Evolutionary conservation across 2,329 filamentous ascomycete genomes (phyloP).

Genomic region (Paraconiothyrium sp.): DNA sequence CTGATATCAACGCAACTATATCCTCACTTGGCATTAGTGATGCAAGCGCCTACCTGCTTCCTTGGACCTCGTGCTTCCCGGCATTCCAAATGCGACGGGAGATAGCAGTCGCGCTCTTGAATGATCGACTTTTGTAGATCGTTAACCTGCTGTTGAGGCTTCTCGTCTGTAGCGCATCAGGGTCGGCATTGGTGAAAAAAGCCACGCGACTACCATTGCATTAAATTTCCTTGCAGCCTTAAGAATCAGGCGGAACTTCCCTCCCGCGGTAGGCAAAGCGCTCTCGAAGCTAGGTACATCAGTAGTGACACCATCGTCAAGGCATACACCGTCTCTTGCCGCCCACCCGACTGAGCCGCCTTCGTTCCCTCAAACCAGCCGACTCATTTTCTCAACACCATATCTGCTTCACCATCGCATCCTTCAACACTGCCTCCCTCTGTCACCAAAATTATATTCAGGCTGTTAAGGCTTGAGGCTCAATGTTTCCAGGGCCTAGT

Average conservation of each 20-base stretch:
- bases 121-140: neutral
- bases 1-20: neutral
- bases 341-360: slow-evolving; percentile 6
- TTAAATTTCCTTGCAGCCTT: neutral
- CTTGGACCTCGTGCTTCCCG: neutral
- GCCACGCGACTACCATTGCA: neutral
- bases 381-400: neutral
- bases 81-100: neutral
- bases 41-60: slow-evolving; percentile 1
- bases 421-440: slow-evolving; percentile 8
- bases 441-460: slow-evolving; percentile 3
- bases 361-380: neutral
- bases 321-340: slow-evolving; percentile 4
- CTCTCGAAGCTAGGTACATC: neutral
- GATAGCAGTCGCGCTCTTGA: neutral
- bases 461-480: neutral
- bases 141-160: neutral
- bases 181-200: neutral
- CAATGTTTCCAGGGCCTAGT: slow-evolving; percentile 2
- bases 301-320: slow-evolving; percentile 1
- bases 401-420: slow-evolving; percentile 8
- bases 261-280: neutral
- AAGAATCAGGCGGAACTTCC: neutral
- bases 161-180: too few relatives aligned
- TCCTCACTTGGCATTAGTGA: slow-evolving; percentile 10